Evolutionary conservation across 1,139 yeast genomes (phyloP).

Genomic region (Blastobotrys ciferrii): DNA sequence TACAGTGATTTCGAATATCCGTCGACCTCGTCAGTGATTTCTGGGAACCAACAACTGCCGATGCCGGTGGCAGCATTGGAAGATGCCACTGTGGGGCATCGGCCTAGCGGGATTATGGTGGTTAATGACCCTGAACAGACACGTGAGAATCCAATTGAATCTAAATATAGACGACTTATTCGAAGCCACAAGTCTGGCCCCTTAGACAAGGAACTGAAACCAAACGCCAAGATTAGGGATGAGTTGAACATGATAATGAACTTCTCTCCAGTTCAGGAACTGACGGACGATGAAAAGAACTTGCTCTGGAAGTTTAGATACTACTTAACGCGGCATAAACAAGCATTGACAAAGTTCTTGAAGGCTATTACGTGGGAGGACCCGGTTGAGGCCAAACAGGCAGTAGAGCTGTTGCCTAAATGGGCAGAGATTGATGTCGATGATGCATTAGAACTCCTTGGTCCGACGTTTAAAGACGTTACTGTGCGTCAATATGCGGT

Average conservation of each 20-base stretch:
- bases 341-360: constrained; percentile 78
- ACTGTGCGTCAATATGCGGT: constrained; percentile 82
- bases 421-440: constrained; percentile 86
- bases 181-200: constrained; percentile 76
- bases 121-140: constrained; percentile 66
- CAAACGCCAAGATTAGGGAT: constrained; percentile 79
- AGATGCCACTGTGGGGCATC: constrained; percentile 24
- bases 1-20: constrained; percentile 60
- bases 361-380: constrained; percentile 90
- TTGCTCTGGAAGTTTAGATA: constrained; percentile 90
- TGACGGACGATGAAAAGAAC: constrained; percentile 81
- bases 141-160: constrained; percentile 77
- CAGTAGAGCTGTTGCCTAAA: constrained; percentile 54
- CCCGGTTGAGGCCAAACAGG: constrained; percentile 74
- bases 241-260: constrained; percentile 63
- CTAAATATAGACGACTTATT: constrained; percentile 78
- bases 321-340: constrained; percentile 71
- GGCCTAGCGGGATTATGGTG: constrained; percentile 40
- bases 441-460: constrained; percentile 85
- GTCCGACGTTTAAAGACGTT: constrained; percentile 61
- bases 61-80: constrained; percentile 32
- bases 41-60: constrained; percentile 31
- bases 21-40: constrained; percentile 23
- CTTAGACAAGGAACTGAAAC: constrained; percentile 81
- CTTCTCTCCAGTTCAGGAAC: constrained; percentile 80